phyloP scores from a whole-genome alignment of 2,329 filamentous ascomycete genomes.

The Capronia coronata region DNA sequence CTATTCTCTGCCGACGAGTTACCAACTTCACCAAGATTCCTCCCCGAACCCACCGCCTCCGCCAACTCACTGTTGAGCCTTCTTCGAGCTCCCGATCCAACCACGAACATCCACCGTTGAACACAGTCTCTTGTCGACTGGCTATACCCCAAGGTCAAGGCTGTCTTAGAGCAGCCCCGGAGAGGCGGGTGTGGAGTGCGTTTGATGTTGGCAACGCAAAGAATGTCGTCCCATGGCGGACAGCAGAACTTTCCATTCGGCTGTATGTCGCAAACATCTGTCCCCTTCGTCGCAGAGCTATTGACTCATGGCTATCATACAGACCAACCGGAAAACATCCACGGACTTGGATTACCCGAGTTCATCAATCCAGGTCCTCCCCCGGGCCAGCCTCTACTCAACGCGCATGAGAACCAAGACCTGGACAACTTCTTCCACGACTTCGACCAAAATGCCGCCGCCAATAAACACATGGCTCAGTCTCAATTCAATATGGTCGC shows the following conservation, averaged over 20 bases:
- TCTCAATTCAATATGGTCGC: constrained; percentile 17
- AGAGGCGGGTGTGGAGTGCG: constrained; percentile 12
- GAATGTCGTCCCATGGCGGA: constrained; percentile 29
- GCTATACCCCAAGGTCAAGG: constrained; percentile 6
- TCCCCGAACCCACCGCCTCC: background rate
- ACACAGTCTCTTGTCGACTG: constrained; percentile 1
- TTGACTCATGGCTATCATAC: constrained; percentile 12
- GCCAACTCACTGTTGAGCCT: background rate
- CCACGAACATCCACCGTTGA: background rate
- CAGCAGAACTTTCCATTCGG: constrained; percentile 28
- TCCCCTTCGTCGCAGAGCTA: background rate
- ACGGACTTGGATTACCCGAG: constrained; percentile 26
- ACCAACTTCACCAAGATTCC: background rate
- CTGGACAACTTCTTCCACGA: constrained; percentile 27
- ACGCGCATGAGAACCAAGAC: constrained; percentile 24
- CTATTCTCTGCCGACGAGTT: background rate
- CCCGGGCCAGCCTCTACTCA: constrained; percentile 26
- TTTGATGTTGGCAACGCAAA: constrained; percentile 28
- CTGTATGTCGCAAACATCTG: constrained; percentile 21
- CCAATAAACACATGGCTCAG: constrained; percentile 11
- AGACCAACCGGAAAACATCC: constrained; percentile 27
- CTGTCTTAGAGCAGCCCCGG: constrained; percentile 16
- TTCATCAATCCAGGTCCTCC: constrained; percentile 25
- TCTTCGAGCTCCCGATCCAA: background rate
- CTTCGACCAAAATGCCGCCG: constrained; percentile 24